These are phyloP conservation scores for Mycena filopes DNA, from an alignment of 768 basidiomycete species.

Conservation along the genomic window DNA sequence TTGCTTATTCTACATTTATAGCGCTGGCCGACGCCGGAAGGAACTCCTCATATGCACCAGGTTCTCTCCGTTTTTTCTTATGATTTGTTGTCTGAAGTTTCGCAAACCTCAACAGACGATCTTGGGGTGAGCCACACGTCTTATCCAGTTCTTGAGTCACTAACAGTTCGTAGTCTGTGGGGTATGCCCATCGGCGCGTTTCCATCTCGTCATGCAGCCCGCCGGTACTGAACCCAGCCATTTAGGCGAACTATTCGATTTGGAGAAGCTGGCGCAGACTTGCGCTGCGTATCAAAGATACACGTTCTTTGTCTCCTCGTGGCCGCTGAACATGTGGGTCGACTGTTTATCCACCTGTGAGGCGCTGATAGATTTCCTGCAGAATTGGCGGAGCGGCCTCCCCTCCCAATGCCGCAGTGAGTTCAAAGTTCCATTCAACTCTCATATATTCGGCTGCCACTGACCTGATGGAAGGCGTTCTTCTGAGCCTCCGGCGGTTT, in stretches of 20 bases:
- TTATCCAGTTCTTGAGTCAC: neutral
- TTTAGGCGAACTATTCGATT: slow-evolving; percentile 76
- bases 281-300: slow-evolving; percentile 70
- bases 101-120: slow-evolving; percentile 35
- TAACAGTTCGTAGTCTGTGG: slow-evolving; percentile 54
- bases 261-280: slow-evolving; percentile 67
- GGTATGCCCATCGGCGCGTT: slow-evolving; percentile 77
- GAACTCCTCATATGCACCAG: slow-evolving; percentile 64
- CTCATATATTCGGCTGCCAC: neutral
- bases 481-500: slow-evolving; percentile 12
- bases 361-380: neutral
- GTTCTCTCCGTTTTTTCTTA: slow-evolving; percentile 44
- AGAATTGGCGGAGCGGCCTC: slow-evolving; percentile 32
- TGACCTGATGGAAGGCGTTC: slow-evolving; percentile 21
- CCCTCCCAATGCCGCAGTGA: slow-evolving; percentile 33
- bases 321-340: slow-evolving; percentile 79
- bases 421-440: neutral
- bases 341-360: neutral
- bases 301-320: slow-evolving; percentile 81
- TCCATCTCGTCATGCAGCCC: neutral
- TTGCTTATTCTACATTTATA: slow-evolving; percentile 34
- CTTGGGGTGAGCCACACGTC: too few species aligned
- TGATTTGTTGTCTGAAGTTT: too few species aligned
- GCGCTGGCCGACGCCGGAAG: slow-evolving; percentile 66
- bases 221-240: neutral